Conservation (phyloP, 2,329 filamentous ascomycete genomes). For the Whalleya microplaca region DNA sequence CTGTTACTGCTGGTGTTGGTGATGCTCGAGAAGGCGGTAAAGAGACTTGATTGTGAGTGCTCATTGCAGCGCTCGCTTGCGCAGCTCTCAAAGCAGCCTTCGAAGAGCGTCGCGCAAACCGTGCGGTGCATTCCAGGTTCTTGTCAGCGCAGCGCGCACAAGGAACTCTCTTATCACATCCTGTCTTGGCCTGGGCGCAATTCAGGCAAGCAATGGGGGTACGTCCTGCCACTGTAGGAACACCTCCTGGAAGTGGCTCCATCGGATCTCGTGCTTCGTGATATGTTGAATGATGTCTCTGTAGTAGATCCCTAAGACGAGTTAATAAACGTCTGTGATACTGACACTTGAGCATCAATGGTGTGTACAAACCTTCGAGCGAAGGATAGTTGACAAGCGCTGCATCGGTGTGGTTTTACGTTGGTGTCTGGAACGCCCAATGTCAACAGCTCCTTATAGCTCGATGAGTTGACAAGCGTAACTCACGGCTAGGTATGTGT, state of each 20-base stretch:
- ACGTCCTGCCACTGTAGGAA: constrained; percentile 43
- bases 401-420: constrained; percentile 57
- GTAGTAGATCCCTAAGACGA: constrained; percentile 50
- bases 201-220: constrained; percentile 54
- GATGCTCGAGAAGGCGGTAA: constrained; percentile 23
- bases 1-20: constrained; percentile 29
- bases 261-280: constrained; percentile 53
- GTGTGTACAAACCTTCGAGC: constrained; percentile 45
- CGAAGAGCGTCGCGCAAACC: constrained; percentile 55
- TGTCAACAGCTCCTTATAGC: constrained; percentile 23
- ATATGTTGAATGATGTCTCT: constrained; percentile 55
- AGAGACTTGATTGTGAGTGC: constrained; percentile 25
- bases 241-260: constrained; percentile 48
- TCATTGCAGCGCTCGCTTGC: constrained; percentile 43
- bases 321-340: constrained; percentile 20
- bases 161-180: constrained; percentile 54
- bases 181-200: constrained; percentile 55
- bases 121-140: constrained; percentile 50
- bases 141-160: constrained; percentile 55
- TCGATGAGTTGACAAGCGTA: neutral
- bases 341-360: constrained; percentile 4
- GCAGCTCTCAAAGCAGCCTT: constrained; percentile 51
- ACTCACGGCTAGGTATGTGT: constrained; percentile 56
- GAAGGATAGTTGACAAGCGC: constrained; percentile 53
- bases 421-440: constrained; percentile 50